Evolutionary conservation across 2,329 filamentous ascomycete species (phyloP).

Genomic region (Hypoxylon sp.): DNA sequence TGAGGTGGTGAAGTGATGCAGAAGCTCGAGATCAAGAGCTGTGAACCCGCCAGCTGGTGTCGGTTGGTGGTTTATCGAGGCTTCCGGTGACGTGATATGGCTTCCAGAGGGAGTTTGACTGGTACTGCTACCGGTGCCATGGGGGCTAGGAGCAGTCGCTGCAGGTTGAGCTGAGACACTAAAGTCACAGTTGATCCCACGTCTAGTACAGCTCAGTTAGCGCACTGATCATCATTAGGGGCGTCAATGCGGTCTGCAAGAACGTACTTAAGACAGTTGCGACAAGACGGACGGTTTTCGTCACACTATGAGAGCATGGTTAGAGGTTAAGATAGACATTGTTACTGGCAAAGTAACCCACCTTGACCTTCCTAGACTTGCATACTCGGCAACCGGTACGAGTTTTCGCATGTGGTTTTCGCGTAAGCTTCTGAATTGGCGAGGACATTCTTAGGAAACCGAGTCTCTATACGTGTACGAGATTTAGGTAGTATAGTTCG

Average conservation of each 20-base stretch:
- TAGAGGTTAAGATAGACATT: background rate
- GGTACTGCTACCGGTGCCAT: constrained; percentile 1
- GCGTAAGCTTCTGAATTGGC: constrained; percentile 32
- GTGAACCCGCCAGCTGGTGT: constrained; percentile 35
- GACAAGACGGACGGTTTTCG: constrained; percentile 41
- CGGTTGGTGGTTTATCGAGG: constrained; percentile 15
- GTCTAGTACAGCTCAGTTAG: constrained; percentile 26
- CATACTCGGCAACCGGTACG: constrained; percentile 41
- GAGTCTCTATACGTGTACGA: constrained; percentile 8
- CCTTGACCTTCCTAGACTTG: constrained; percentile 41
- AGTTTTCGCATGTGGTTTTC: constrained; percentile 41
- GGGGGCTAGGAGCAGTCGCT: constrained; percentile 13
- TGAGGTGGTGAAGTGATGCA: constrained; percentile 61
- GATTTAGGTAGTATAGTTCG: background rate
- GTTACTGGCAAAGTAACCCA: constrained; percentile 20
- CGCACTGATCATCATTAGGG: background rate
- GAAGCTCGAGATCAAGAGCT: constrained; percentile 57
- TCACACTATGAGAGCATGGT: constrained; percentile 35
- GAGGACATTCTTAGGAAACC: constrained; percentile 27
- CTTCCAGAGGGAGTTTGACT: constrained; percentile 30
- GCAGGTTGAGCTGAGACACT: constrained; percentile 15
- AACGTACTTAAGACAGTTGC: constrained; percentile 39
- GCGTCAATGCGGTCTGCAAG: background rate
- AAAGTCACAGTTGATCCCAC: constrained; percentile 39
- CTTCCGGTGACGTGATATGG: constrained; percentile 29